These are phyloP conservation scores for Fusarium drepaniforme DNA, from an alignment of 2,329 filamentous ascomycete genomes.

Conservation along the genomic window DNA sequence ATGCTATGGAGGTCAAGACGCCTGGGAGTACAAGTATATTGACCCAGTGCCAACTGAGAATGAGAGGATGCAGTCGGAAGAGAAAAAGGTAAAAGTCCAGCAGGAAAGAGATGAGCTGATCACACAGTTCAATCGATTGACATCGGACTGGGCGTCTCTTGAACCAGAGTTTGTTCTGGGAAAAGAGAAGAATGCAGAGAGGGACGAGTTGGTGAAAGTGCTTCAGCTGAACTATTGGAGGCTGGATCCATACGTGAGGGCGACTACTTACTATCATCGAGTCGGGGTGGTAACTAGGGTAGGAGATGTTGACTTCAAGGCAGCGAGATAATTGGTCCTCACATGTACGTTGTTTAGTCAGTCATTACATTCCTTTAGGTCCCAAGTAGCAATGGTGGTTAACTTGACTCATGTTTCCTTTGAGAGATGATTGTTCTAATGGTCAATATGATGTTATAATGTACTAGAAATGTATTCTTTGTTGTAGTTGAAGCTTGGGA, in stretches of 20 bases:
- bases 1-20: conserved; percentile 75
- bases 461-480: too few relatives aligned
- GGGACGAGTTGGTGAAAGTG: conserved; percentile 62
- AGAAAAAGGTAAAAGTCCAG: conserved; percentile 61
- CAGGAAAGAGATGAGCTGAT: conserved; percentile 65
- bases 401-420: background rate
- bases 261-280: conserved; percentile 48
- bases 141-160: conserved; percentile 24
- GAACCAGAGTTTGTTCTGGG: background rate
- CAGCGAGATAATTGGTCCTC: conserved; percentile 20
- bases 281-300: conserved; percentile 26
- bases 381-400: background rate
- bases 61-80: conserved; percentile 48
- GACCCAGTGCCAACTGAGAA: conserved; percentile 73
- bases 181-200: conserved; percentile 43
- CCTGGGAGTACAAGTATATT: conserved; percentile 74
- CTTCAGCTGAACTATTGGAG: conserved; percentile 76
- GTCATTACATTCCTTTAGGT: background rate
- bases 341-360: background rate
- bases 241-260: conserved; percentile 75
- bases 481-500: too few relatives aligned
- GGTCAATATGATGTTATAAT: too few relatives aligned
- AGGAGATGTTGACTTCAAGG: conserved; percentile 36
- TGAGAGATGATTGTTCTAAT: too few relatives aligned
- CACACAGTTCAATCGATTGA: conserved; percentile 63